Conservation (phyloP, 1,139 yeast species). For the Suhomyces atakaporum region DNA sequence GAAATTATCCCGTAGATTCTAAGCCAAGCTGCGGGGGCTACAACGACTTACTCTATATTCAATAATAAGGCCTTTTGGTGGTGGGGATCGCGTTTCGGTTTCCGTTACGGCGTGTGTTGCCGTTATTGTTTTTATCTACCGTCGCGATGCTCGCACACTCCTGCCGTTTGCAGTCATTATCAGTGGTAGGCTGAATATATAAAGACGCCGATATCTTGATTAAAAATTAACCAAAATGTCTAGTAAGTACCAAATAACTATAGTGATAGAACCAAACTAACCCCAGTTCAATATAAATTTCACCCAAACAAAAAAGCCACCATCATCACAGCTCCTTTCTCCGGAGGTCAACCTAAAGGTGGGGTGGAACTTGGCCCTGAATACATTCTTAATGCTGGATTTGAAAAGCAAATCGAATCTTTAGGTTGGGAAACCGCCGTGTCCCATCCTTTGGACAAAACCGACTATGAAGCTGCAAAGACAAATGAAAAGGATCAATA, state of each 20-base stretch:
- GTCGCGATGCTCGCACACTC: slow-evolving; percentile 10
- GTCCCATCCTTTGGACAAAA: slow-evolving; percentile 56
- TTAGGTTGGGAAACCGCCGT: slow-evolving; percentile 74
- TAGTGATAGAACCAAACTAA: too few species aligned
- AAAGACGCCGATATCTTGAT: not conserved
- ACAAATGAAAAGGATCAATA: slow-evolving; percentile 47
- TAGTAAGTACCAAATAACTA: slow-evolving; percentile 14
- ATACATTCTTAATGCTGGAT: slow-evolving; percentile 70
- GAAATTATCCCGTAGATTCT: too few species aligned
- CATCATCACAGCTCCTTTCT: slow-evolving; percentile 81
- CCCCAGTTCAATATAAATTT: slow-evolving; percentile 43
- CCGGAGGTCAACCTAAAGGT: slow-evolving; percentile 94
- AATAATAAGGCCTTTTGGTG: not conserved
- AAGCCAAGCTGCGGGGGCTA: too few species aligned
- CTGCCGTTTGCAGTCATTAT: slow-evolving; percentile 6
- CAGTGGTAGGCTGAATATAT: slow-evolving; percentile 5
- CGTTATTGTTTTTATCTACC: not conserved
- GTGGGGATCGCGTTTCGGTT: not conserved
- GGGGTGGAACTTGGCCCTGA: slow-evolving; percentile 97
- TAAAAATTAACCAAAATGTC: slow-evolving; percentile 10
- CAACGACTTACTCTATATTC: too few species aligned
- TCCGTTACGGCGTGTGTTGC: slow-evolving; percentile 2
- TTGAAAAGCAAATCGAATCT: slow-evolving; percentile 57
- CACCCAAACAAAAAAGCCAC: slow-evolving; percentile 58
- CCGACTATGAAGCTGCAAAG: slow-evolving; percentile 44